Base-by-base conservation (phyloP, 2,329 filamentous ascomycete species). In the Colletotrichum somersetense region DNA sequence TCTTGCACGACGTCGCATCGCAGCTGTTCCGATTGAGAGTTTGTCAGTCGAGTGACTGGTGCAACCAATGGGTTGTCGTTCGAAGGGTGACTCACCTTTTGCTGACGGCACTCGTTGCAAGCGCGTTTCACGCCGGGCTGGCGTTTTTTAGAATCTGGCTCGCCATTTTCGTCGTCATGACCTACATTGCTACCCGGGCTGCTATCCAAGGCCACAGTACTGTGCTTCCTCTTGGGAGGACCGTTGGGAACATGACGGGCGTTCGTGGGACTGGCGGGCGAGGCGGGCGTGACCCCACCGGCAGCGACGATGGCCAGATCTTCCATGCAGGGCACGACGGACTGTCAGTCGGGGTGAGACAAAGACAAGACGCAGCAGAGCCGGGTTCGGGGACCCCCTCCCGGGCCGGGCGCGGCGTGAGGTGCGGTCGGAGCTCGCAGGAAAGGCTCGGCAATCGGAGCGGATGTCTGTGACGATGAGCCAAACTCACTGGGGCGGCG, bases 1-100 rank as follows among this genome's bases (percentile, higher is more conserved):
- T 94, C 92, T 82, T 95, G 92, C 76, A 93, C 86, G 76, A 96
- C 93, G 85, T 96, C 93, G 87, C 93, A 96, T 78, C 93, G 92
- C 74, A 96, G 85, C 93, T 94, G 79, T 75, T 72, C 50, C 62
- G 71, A 64, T 65, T 48, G 65, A 62, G 42, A 18, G 20, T 10
- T 55, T 33, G 50, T 68, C 66, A 73, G 65, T 38, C 23, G 23
- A 14, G n/a, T 62, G 56, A 16, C 67, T 38, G 53, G 38, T 44
- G 30, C 35, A n/a, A 30, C 30, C 30, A 30, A n/a, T 62, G 53
- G 42, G n/a, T 20, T 20, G 33, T 20, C 18, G 20, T 52, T 42
- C 5, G 42, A 23, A 11, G 42, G 18, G 72, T 75, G 79, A 86
- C 85, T 87, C 83, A 94, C 93, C 86, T 96, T 96, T 82, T 96